phyloP scores from a whole-genome alignment of 176 grass and related monocot species.

The Triticum aestivum region IWGSC_CS_RefSeq_v2.1 NC_057812.1:560977306-560977805 shows the following conservation, averaged over 20 bases:
- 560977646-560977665: constrained; percentile 45
- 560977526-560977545: constrained; percentile 53
- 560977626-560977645: constrained; percentile 46
- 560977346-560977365: neutral
- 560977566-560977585: constrained; percentile 40
- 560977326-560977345: neutral
- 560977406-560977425: neutral
- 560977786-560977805: neutral
- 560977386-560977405: constrained; percentile 2
- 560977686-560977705: constrained; percentile 27
- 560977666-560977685: constrained; percentile 38
- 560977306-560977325: constrained; percentile 11
- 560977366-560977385: neutral
- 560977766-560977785: neutral
- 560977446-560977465: neutral
- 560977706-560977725: constrained; percentile 17
- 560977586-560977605: constrained; percentile 48
- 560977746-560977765: neutral
- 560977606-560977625: constrained; percentile 47
- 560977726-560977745: constrained; percentile 29
- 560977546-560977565: constrained; percentile 62
- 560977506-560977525: constrained; percentile 32
- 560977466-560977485: constrained; percentile 10
- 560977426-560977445: neutral
- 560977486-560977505: constrained; percentile 44